These are phyloP conservation scores for Nigrospora osmanthi DNA, from an alignment of 2,329 filamentous ascomycete genomes.

Conservation along the genomic window DNA sequence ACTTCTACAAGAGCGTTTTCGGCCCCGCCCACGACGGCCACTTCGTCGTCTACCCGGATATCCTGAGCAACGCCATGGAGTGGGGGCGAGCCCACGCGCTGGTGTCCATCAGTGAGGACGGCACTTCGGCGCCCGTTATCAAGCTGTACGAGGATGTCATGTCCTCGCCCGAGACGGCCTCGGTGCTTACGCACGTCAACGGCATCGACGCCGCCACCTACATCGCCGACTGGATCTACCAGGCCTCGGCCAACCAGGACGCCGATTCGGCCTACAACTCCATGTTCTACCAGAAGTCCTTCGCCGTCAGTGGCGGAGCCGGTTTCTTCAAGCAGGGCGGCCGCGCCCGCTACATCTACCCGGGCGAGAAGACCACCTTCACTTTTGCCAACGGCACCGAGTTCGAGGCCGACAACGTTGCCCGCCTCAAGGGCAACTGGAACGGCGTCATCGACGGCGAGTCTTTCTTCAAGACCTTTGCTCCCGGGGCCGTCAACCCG, in stretches of 20 bases:
- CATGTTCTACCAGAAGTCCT: slow-evolving; percentile 28
- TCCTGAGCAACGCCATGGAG: slow-evolving; percentile 26
- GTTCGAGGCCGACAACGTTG: slow-evolving; percentile 21
- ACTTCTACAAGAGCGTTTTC: slow-evolving; percentile 28
- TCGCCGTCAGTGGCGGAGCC: slow-evolving; percentile 18
- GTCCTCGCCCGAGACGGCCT: slow-evolving; percentile 18
- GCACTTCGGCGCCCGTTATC: slow-evolving; percentile 17
- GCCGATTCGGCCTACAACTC: slow-evolving; percentile 31
- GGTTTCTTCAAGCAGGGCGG: slow-evolving; percentile 29
- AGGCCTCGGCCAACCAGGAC: slow-evolving; percentile 26
- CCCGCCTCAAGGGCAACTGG: slow-evolving; percentile 25
- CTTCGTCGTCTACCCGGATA: slow-evolving; percentile 31
- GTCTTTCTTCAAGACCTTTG: slow-evolving; percentile 19
- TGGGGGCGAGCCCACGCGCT: slow-evolving; percentile 21
- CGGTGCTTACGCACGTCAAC: slow-evolving; percentile 19
- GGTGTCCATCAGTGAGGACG: slow-evolving; percentile 21
- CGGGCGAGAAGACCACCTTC: slow-evolving; percentile 27
- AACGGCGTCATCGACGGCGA: slow-evolving; percentile 20
- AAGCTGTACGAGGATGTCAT: slow-evolving; percentile 25
- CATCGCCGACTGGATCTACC: slow-evolving; percentile 19
- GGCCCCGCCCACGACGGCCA: slow-evolving; percentile 32
- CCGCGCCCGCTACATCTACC: slow-evolving; percentile 23
- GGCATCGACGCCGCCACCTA: slow-evolving; percentile 18
- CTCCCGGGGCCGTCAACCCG: slow-evolving; percentile 10
- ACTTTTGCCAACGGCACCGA: slow-evolving; percentile 29